Percentiles rank a stretch among this genome's conserved stretches.
These are phyloP conservation scores for Forsythia suspensa DNA, from an alignment of 257 asterid species.

Conservation along the genomic window DNA sequence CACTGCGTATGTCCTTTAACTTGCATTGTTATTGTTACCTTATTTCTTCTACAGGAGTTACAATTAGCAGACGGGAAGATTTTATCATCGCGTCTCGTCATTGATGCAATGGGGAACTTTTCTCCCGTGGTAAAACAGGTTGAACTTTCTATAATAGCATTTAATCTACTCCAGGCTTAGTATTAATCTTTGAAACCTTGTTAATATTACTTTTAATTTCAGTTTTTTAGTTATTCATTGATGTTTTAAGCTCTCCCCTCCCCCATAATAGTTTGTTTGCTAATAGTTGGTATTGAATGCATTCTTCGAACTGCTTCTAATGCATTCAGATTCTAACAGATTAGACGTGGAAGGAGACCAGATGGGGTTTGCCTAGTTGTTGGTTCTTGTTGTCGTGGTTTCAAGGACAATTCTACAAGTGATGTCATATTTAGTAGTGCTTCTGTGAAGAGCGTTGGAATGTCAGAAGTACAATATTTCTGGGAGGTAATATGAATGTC, in stretches of 20 bases:
- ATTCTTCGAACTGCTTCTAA: conserved; percentile 21
- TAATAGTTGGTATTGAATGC: not conserved
- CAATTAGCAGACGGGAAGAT: conserved; percentile 65
- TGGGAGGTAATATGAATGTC: conserved; percentile 73
- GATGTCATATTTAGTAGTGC: conserved; percentile 85
- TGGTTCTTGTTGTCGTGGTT: conserved; percentile 91
- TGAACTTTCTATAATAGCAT: conserved; percentile 19
- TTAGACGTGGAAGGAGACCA: conserved; percentile 84
- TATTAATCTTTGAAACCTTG: not conserved
- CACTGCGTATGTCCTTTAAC: conserved; percentile 2
- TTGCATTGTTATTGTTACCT: not conserved
- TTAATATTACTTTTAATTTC: not conserved
- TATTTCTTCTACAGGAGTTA: conserved; percentile 48
- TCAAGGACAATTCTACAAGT: conserved; percentile 66
- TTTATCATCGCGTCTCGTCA: conserved; percentile 68
- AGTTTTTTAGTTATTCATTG: conserved; percentile 4
- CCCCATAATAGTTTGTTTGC: not conserved
- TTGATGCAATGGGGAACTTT: conserved; percentile 99
- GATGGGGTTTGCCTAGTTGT: conserved; percentile 96
- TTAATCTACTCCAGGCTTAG: not conserved
- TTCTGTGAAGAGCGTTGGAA: conserved; percentile 66
- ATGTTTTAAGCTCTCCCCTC: too few species aligned
- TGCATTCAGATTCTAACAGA: conserved; percentile 50
- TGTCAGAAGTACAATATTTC: conserved; percentile 78
- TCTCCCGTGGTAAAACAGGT: conserved; percentile 93